Base-by-base conservation (phyloP, 176 grass and related monocot genomes). In the Echinochloa phyllopogon region DNA sequence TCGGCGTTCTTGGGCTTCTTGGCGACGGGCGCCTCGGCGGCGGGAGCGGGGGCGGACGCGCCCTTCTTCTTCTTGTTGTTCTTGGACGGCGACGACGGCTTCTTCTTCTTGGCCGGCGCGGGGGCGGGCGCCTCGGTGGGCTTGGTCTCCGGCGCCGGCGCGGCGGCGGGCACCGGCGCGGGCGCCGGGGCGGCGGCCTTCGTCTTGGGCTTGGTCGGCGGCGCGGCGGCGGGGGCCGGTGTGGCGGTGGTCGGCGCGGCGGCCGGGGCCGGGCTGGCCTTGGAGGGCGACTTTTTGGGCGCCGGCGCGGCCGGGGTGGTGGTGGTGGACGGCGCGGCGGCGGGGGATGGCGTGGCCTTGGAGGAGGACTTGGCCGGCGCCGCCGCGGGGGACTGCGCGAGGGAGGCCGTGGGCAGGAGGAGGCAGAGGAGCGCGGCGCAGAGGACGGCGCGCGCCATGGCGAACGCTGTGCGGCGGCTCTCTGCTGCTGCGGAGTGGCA, bases 71-170 rank as follows among this genome's bases (percentile, higher is more conserved):
- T 87, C 69, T 82, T 87, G 43, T 76, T 87, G 25, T 61, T 80
- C 56, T 83, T 88, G 62, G 86, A 42, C 8, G 82, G 5, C 1
- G 82, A 10, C 61, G 85, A 60, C 2, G 70, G 78, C 80, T 84
- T 87, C 89, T 87, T 90, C 84, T 83, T 87, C 52, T 87, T 87
- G 68, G 75, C 64, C 20, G 89, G 89, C 41, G 85, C 85, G 4
- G 88, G 88, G 0, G 83, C 83, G 0, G 78, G 88, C 17, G 52
- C 27, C 63, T 86, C 62, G 2, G 65, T 44, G 5, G 78, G 62
- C 72, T 71, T 86, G 10, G 78, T 70, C 7, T 21, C 78, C 13
- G 83, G 88, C 0, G 83, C 69, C 15, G 86, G 79, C 20, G 78
- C 69, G 4, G 62, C 42, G 11, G 51, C 33, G 0, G 76, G 68